A percentile compares a stretch with the other conserved stretches of the same genome.
These are phyloP conservation scores for Coniochaeta sp. DNA, from an alignment of 2,329 filamentous ascomycete genomes.

Conservation along the genomic window DNA sequence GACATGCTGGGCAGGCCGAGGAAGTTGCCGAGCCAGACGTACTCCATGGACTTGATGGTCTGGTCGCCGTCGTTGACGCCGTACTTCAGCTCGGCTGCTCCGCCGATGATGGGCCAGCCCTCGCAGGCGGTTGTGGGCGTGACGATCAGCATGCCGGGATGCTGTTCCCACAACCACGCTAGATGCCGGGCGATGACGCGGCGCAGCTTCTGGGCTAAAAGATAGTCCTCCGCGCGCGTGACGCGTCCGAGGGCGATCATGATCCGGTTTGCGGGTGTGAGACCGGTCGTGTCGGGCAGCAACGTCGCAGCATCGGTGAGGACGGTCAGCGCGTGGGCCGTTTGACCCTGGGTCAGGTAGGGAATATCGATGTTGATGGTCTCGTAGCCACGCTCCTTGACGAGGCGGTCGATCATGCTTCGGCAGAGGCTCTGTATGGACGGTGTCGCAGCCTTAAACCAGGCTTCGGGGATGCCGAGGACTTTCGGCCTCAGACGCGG, in stretches of 20 bases:
- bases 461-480: conserved; percentile 57
- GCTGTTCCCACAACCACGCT: conserved; percentile 52
- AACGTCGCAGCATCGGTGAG: conserved; percentile 52
- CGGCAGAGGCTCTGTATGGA: conserved; percentile 33
- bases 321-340: conserved; percentile 68
- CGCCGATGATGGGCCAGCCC: conserved; percentile 32
- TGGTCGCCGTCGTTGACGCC: conserved; percentile 39
- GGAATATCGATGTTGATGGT: conserved; percentile 51
- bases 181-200: conserved; percentile 65
- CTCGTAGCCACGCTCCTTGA: conserved; percentile 41
- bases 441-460: conserved; percentile 45
- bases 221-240: conserved; percentile 57
- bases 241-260: conserved; percentile 57
- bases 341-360: conserved; percentile 54
- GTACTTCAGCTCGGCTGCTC: conserved; percentile 24
- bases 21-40: conserved; percentile 44
- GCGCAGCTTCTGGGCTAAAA: conserved; percentile 64
- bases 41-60: conserved; percentile 40
- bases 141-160: conserved; percentile 65
- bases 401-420: conserved; percentile 44
- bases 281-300: conserved; percentile 35
- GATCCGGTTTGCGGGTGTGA: conserved; percentile 57
- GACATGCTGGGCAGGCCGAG: conserved; percentile 39
- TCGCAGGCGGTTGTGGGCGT: conserved; percentile 56
- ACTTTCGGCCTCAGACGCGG: conserved; percentile 32